Evolutionary conservation across 345 rosid species (phyloP), one percentile per base, ranked within the genome.

Genomic region (Linum trigynum): DNA sequence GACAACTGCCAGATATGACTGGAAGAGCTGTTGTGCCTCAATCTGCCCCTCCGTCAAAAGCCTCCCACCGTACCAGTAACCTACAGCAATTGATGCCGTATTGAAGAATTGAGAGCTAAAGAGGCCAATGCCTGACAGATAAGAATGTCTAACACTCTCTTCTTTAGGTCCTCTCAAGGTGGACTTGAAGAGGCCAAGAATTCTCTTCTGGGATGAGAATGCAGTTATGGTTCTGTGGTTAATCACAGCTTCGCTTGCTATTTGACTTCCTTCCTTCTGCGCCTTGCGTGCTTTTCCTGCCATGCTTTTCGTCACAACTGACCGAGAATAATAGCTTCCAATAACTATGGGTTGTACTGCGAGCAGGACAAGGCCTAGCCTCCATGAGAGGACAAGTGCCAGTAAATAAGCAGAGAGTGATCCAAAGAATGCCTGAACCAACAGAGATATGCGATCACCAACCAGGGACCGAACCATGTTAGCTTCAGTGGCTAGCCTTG

Each of bases 151-250:
- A 55, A 69, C 38, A 68, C 89, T 86, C 71, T 78, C 89, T 67
- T 82, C 75, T 70, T 74, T 78, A 11, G 89, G 92, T 43, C 89
- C 87, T 55, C 65, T 74, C 72, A 86, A 61, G 6, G 85, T 86
- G 23, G 67, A 81, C 36, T 59, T 73, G 68, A 86, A 86, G 9
- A 82, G 84, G n/a, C 80, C 74, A 40, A 76, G 2, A 37, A 86
- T 79, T 75, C 82, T 79, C 69, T 78, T 86, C 76, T 86, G 92
- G 39, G 89, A 82, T 37, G 92, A 86, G 76, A 84, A 84, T 57
- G 92, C 86, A 0, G 89, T 82, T 55, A 86, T 86, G 6, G 92
- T 86, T 72, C 92, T 84, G 63, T 84, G 92, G 82, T 86, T 86
- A 8, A 76, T 69, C 1, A 79, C 84, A 16, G 86, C 86, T 76